Conservation (phyloP, 2,329 filamentous ascomycete genomes). For the Mollisia scopiformis region DNA sequence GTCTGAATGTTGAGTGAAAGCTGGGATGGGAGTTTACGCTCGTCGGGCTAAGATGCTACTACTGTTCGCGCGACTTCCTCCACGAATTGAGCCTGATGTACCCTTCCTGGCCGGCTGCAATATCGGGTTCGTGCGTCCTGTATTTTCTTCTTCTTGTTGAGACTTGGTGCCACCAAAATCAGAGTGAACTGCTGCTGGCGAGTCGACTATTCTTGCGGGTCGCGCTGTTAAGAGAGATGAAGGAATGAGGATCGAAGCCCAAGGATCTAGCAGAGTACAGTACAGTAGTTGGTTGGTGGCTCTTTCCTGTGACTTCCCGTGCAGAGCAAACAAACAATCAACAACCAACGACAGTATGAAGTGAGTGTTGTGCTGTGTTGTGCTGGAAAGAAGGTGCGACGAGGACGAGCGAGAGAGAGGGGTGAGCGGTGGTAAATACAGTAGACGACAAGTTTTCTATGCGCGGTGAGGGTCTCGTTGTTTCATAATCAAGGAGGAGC, state of each 20-base stretch:
- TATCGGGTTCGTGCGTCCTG: conserved; percentile 25
- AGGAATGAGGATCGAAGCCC: conserved; percentile 1
- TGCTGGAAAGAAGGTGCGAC: conserved; percentile 3
- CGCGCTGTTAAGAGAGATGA: conserved; percentile 1
- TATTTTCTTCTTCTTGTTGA: conserved; percentile 28
- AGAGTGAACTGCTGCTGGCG: conserved; percentile 30
- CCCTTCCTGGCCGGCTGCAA: conserved; percentile 13
- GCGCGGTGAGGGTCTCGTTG: conserved; percentile 34
- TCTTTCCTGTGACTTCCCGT: conserved; percentile 1
- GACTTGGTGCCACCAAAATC: conserved; percentile 33
- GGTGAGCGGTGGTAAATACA: conserved; percentile 5
- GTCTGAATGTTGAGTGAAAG: conserved; percentile 11
- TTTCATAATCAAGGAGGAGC: too few relatives aligned
- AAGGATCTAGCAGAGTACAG: too few relatives aligned
- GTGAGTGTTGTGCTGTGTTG: too few relatives aligned
- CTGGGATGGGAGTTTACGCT: not conserved
- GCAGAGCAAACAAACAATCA: not conserved
- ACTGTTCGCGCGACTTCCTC: conserved; percentile 12
- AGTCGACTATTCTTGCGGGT: conserved; percentile 21
- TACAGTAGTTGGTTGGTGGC: conserved; percentile 1
- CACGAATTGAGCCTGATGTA: conserved; percentile 9
- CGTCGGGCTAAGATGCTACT: conserved; percentile 15
- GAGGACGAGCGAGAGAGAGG: conserved; percentile 36
- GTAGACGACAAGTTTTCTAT: conserved; percentile 11
- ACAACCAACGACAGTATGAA: too few relatives aligned